Evolutionary conservation across 805 yeast species (phyloP).

Genomic region (Metschnikowia reukaufii): DNA sequence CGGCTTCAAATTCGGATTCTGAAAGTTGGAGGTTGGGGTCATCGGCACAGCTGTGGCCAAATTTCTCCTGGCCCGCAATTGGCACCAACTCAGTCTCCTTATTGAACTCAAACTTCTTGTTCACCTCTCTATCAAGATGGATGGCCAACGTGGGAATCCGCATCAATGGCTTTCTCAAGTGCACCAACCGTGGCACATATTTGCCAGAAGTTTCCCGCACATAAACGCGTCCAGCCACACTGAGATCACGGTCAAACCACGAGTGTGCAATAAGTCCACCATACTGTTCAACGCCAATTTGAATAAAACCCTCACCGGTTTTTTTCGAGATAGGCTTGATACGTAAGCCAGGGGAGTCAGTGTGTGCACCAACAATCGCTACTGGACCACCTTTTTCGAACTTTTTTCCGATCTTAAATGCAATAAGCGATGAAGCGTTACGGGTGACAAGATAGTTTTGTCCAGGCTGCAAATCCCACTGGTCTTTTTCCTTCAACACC

Average conservation of each 20-base stretch:
- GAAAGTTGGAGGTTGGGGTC: constrained; percentile 49
- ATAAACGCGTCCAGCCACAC: constrained; percentile 89
- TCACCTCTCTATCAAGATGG: constrained; percentile 78
- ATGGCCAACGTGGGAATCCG: constrained; percentile 95
- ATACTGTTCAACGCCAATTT: constrained; percentile 90
- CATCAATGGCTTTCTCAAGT: constrained; percentile 73
- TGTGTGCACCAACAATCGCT: constrained; percentile 92
- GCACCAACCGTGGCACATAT: constrained; percentile 65
- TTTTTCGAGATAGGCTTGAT: constrained; percentile 84
- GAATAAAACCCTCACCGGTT: constrained; percentile 70
- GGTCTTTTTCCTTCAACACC: constrained; percentile 68
- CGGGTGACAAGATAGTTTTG: constrained; percentile 84
- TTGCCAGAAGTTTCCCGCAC: constrained; percentile 51
- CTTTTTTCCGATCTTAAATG: constrained; percentile 75
- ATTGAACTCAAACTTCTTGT: constrained; percentile 81
- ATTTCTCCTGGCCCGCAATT: constrained; percentile 62
- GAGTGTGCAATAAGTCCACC: constrained; percentile 97
- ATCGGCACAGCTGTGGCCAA: constrained; percentile 43
- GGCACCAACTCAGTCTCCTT: constrained; percentile 86
- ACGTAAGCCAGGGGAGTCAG: constrained; percentile 89
- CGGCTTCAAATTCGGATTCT: constrained; percentile 60
- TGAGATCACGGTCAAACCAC: constrained; percentile 94
- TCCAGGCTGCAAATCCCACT: constrained; percentile 60
- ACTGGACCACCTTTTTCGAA: constrained; percentile 79
- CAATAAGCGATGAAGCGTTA: constrained; percentile 85